Base-by-base conservation (phyloP, 2,329 filamentous ascomycete genomes). In the Amylocarpus encephaloides region DNA sequence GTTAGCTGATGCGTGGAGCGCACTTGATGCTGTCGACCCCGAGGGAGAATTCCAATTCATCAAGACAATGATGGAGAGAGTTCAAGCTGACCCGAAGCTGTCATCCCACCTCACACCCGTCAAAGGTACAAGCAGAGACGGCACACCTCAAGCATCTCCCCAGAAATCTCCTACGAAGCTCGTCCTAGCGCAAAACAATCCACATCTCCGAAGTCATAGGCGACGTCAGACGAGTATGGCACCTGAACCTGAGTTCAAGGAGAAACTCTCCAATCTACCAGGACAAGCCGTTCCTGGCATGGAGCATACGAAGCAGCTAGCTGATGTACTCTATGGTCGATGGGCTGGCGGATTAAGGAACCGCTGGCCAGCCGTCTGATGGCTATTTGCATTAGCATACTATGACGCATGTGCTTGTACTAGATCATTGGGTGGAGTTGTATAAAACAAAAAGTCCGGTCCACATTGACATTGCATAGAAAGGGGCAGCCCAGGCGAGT, bases 271-370 rank as follows among this genome's bases (percentile, higher is more conserved):
- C 63, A 76, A 77, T 58, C 68, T 83, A 57, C 81, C 80, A 1
- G 82, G 78, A 10, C 73, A 79, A 43, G 71, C 76, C 50, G 36
- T 59, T 13, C 78, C 82, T 1, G 92, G 90, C 2, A 92, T 96
- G 88, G 91, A 96, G 68, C 92, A 96, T 69, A 87, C 86, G 58
- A 88, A 89, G 64, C 82, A 95, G 65, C 75, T 97, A 34, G 88
- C 88, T 1, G 90, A 96, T 66, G 88, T 95, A 16, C 78, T 98
- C 16, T 97, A 96, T 70, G 82, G 84, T 13, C 80, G 92, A 39
- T 98, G 93, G 93, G 82, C 85, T 2, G 88, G 94, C 51, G 90
- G 89, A 1, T 72, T 97, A 61, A 82, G 83, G 56, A 77, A 80
- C 48, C 75, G 86, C 49, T 91, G 86, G 86, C 71, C 73, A 15